Evolutionary conservation across 768 basidiomycete genomes (phyloP).

Genomic region (Boletus vinaceobasis): DNA sequence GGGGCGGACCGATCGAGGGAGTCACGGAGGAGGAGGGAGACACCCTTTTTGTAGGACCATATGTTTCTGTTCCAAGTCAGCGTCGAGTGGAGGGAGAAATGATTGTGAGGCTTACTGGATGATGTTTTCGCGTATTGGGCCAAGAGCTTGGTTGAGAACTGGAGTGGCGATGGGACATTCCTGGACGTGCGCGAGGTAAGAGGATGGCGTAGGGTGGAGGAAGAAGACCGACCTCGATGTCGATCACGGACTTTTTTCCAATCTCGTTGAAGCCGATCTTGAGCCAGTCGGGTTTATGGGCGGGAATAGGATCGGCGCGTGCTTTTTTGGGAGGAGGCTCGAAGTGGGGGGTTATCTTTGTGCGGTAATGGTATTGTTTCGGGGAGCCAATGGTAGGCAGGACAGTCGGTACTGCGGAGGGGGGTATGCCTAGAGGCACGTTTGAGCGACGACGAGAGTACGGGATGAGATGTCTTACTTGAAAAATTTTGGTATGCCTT

Average conservation of each 20-base stretch:
- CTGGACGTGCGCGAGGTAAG: conserved; percentile 33
- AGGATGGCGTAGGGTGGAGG: too few relatives aligned
- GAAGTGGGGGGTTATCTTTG: conserved; percentile 97
- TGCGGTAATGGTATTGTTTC: conserved; percentile 86
- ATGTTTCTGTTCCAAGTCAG: conserved; percentile 57
- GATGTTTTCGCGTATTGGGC: conserved; percentile 59
- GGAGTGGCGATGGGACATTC: conserved; percentile 91
- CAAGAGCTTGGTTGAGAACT: conserved; percentile 67
- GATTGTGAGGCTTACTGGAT: conserved; percentile 48
- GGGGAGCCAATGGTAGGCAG: conserved; percentile 82
- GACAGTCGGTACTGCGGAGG: conserved; percentile 58
- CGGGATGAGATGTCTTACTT: neutral
- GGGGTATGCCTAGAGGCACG: conserved; percentile 42
- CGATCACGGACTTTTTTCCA: conserved; percentile 70
- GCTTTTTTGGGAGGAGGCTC: conserved; percentile 61
- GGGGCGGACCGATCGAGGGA: conserved; percentile 46
- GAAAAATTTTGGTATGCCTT: conserved; percentile 84
- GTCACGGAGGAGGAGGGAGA: conserved; percentile 87
- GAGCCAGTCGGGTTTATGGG: conserved; percentile 58
- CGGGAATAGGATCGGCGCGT: conserved; percentile 1
- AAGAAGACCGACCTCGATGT: conserved; percentile 74
- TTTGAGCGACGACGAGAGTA: conserved; percentile 26
- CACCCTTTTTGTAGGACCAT: conserved; percentile 77
- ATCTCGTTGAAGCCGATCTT: conserved; percentile 88
- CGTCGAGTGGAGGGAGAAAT: too few relatives aligned